Evolutionary conservation across 768 basidiomycete species (phyloP).

Genomic region (Gautieria morchelliformis): DNA sequence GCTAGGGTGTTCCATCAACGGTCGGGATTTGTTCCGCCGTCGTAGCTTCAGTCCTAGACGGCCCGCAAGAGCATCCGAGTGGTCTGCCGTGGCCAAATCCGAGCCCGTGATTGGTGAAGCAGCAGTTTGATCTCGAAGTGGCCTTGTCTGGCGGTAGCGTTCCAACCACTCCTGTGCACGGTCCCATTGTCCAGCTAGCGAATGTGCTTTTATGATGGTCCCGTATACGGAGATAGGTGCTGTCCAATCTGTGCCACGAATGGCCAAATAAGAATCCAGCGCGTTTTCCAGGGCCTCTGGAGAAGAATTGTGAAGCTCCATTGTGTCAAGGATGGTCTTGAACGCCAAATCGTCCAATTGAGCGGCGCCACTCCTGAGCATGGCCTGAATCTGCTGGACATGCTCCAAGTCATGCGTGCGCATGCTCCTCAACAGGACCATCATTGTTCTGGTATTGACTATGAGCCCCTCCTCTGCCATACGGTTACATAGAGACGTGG

Average conservation of each 20-base stretch:
- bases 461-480: constrained; percentile 1
- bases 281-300: constrained; percentile 2
- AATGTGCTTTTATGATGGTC: background rate
- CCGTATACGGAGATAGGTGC: background rate
- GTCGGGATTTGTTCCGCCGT: background rate
- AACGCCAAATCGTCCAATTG: constrained; percentile 5
- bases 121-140: background rate
- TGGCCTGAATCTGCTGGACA: background rate
- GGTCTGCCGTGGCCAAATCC: background rate
- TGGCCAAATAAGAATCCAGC: background rate
- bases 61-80: too few relatives aligned
- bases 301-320: background rate
- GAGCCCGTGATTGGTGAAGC: background rate
- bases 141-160: background rate
- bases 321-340: constrained; percentile 1
- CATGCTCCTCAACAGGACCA: constrained; percentile 2
- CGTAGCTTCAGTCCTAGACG: background rate
- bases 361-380: background rate
- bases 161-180: constrained; percentile 5
- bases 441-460: background rate
- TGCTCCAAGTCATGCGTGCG: background rate
- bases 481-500: background rate
- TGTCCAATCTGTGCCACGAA: background rate
- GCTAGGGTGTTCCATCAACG: background rate
- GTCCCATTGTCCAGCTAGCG: background rate